Percentiles rank a stretch among this genome's conserved stretches.
These are phyloP conservation scores for Laguncularia racemosa DNA, from an alignment of 345 rosid genomes.

Conservation along the genomic window DNA sequence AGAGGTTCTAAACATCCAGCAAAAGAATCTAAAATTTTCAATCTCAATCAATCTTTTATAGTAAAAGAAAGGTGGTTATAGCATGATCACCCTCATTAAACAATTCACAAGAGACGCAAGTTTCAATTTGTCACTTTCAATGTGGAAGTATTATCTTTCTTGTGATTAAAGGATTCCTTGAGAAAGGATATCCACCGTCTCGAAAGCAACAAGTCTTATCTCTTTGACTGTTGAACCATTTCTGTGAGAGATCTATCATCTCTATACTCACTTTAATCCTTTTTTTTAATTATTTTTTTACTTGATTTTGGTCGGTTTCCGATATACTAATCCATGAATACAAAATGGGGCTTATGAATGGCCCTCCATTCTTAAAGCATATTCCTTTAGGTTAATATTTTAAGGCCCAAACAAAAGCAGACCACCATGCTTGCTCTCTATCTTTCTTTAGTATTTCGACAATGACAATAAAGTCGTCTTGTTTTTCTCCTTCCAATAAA, in stretches of 20 bases:
- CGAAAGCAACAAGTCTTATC: conserved; percentile 17
- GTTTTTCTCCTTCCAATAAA: conserved; percentile 9
- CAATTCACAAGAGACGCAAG: conserved; percentile 1
- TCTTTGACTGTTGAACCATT: conserved; percentile 10
- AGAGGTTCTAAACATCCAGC: no score
- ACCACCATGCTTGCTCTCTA: conserved; percentile 4
- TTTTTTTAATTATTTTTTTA: no score
- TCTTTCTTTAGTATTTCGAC: conserved; percentile 15
- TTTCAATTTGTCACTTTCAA: conserved; percentile 7
- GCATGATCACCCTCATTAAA: no score
- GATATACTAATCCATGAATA: conserved; percentile 17
- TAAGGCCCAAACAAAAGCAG: conserved; percentile 8
- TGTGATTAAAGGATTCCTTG: conserved; percentile 42
- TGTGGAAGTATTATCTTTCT: conserved; percentile 19
- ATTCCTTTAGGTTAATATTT: conserved; percentile 17
- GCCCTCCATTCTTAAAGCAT: conserved; percentile 25
- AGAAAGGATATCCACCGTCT: conserved; percentile 33
- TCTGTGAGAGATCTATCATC: neutral
- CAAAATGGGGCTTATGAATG: neutral
- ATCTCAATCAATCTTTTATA: no score
- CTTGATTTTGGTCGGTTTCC: conserved; percentile 29
- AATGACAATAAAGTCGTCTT: conserved; percentile 9
- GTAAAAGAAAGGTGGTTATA: no score
- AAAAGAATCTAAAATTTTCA: no score
- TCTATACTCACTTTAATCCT: conserved; percentile 2